Percentiles rank a stretch among this genome's conserved stretches.
phyloP scores from a whole-genome alignment of 2,329 filamentous ascomycete species.

The Coleophoma cylindrospora region DNA sequence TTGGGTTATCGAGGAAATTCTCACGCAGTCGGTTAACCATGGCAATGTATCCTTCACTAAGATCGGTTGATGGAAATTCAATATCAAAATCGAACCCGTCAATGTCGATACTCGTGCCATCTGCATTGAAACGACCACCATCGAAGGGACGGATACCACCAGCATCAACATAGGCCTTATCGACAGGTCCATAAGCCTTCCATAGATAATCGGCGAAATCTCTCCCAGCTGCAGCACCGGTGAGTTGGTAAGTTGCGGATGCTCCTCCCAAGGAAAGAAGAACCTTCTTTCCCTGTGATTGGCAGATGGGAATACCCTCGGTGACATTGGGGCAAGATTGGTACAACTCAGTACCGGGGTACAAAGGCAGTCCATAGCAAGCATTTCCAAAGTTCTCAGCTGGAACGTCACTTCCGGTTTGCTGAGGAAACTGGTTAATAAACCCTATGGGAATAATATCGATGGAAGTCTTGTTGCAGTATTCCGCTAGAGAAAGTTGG shows the following conservation, averaged over 20 bases:
- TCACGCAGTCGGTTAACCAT: slow-evolving; percentile 22
- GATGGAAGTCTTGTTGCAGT: slow-evolving; percentile 32
- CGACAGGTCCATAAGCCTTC: slow-evolving; percentile 34
- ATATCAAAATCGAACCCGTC: slow-evolving; percentile 30
- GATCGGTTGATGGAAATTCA: slow-evolving; percentile 8
- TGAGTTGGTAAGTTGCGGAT: slow-evolving; percentile 28
- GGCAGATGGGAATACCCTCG: slow-evolving; percentile 33
- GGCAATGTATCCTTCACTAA: slow-evolving; percentile 20
- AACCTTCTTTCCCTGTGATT: slow-evolving; percentile 33
- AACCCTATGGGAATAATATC: slow-evolving; percentile 39
- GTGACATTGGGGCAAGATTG: slow-evolving; percentile 30
- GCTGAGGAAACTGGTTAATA: slow-evolving; percentile 33
- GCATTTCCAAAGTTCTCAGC: slow-evolving; percentile 37
- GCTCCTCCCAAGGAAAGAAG: slow-evolving; percentile 34
- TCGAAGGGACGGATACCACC: slow-evolving; percentile 24
- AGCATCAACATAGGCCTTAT: slow-evolving; percentile 23
- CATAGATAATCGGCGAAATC: slow-evolving; percentile 33
- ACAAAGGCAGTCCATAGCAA: slow-evolving; percentile 30
- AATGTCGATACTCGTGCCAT: slow-evolving; percentile 18
- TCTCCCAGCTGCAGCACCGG: slow-evolving; percentile 28
- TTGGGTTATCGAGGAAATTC: slow-evolving; percentile 13
- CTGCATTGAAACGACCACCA: slow-evolving; percentile 10
- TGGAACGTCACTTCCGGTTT: slow-evolving; percentile 34
- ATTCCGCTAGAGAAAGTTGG: slow-evolving; percentile 30
- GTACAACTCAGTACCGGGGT: slow-evolving; percentile 19